Conservation (phyloP, 768 basidiomycete species). For the Crepidotus variabilis region DNA sequence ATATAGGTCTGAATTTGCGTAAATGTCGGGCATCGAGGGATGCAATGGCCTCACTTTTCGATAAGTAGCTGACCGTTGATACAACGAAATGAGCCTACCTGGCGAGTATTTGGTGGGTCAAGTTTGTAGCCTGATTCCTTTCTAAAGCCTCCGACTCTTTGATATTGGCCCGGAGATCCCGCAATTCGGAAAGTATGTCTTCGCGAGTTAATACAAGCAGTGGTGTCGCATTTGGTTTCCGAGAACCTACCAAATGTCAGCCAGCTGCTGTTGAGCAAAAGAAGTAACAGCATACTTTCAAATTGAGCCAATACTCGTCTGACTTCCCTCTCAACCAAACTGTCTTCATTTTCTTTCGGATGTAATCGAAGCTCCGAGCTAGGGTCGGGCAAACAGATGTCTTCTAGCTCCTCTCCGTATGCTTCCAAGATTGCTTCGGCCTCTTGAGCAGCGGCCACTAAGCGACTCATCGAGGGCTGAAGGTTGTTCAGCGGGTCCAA, state of each 20-base stretch:
- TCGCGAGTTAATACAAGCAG: slow-evolving; percentile 11
- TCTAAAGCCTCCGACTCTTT: slow-evolving; percentile 8
- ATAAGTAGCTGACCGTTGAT: neutral
- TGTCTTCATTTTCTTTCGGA: neutral
- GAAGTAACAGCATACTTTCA: slow-evolving; percentile 10
- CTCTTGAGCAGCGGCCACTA: slow-evolving; percentile 12
- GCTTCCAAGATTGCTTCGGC: slow-evolving; percentile 19
- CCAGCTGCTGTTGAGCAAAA: neutral
- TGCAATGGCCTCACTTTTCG: slow-evolving; percentile 12
- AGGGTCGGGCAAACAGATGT: slow-evolving; percentile 5
- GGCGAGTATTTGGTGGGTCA: slow-evolving; percentile 7
- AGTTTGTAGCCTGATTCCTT: slow-evolving; percentile 9
- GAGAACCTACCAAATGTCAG: slow-evolving; percentile 6
- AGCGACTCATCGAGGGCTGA: slow-evolving; percentile 6
- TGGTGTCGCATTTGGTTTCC: slow-evolving; percentile 1
- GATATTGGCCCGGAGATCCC: slow-evolving; percentile 3
- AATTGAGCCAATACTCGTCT: slow-evolving; percentile 9
- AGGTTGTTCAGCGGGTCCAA: slow-evolving; percentile 14
- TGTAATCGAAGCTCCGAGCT: neutral
- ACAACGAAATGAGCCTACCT: slow-evolving; percentile 4
- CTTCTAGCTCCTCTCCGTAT: slow-evolving; percentile 19
- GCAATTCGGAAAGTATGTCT: slow-evolving; percentile 17
- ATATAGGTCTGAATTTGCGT: slow-evolving; percentile 15
- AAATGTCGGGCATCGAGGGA: slow-evolving; percentile 10
- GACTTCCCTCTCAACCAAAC: slow-evolving; percentile 9